phyloP scores from a whole-genome alignment of 139 green algal species.

The Zygnema cylindricum region DNA sequence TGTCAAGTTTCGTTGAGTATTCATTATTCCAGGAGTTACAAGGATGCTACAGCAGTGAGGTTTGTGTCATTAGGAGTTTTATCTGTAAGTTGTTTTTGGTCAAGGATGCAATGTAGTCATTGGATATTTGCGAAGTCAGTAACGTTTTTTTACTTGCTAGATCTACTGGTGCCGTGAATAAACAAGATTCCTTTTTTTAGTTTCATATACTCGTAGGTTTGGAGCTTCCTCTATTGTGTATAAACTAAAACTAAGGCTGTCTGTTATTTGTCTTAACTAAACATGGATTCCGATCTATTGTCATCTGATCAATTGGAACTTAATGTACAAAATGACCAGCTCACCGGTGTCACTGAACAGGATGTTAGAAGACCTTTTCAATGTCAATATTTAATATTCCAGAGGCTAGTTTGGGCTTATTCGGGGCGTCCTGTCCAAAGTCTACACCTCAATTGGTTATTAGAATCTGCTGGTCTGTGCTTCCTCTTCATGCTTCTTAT shows the following conservation, averaged over 20 bases:
- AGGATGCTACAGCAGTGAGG: no score
- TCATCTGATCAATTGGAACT: not conserved
- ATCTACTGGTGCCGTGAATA: no score
- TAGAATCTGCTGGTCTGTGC: not conserved
- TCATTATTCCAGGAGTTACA: no score
- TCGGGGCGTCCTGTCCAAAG: not conserved
- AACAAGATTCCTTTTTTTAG: no score
- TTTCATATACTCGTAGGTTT: no score
- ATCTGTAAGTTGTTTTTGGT: no score
- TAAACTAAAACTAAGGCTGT: not conserved
- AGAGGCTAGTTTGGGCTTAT: constrained; percentile 15
- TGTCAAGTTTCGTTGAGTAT: no score
- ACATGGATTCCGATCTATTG: not conserved
- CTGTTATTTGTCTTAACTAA: not conserved
- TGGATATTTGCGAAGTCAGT: no score
- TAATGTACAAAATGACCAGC: constrained; percentile 1
- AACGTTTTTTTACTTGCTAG: no score
- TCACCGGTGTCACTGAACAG: not conserved
- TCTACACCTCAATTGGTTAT: not conserved
- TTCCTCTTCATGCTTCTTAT: not conserved
- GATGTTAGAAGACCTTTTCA: not conserved
- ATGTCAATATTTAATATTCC: not conserved
- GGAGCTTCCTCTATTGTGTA: no score
- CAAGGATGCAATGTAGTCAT: no score
- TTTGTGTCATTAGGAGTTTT: no score